These are phyloP conservation scores for Polychaeton citri DNA, from an alignment of 2,329 filamentous ascomycete genomes.

Conservation along the genomic window DNA sequence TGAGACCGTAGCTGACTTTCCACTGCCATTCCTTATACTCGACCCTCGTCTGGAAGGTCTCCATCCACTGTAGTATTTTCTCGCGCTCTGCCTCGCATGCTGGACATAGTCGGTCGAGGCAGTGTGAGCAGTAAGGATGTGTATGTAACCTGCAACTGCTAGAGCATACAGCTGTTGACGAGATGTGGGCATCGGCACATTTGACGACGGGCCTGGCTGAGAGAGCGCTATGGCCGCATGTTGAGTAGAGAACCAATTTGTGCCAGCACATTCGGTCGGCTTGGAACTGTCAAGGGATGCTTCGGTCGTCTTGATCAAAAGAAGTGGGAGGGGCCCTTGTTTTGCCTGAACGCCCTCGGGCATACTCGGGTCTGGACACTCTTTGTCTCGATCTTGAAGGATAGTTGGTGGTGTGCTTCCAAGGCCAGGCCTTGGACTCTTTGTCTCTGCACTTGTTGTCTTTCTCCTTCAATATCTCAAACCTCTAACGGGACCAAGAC, in stretches of 20 bases:
- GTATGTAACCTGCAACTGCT: constrained; percentile 15
- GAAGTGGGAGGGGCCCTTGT: neutral
- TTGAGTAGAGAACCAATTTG: constrained; percentile 27
- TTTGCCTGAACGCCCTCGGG: no score
- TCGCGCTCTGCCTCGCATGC: constrained; percentile 18
- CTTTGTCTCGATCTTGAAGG: no score
- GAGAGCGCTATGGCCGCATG: constrained; percentile 28
- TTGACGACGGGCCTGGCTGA: constrained; percentile 20
- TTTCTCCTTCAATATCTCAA: no score
- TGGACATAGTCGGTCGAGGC: constrained; percentile 21
- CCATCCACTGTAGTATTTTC: constrained; percentile 13
- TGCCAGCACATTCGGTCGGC: constrained; percentile 28
- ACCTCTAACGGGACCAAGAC: no score
- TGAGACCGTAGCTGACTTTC: constrained; percentile 26
- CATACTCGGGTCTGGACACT: no score
- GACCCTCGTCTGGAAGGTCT: constrained; percentile 15
- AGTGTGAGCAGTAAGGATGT: constrained; percentile 24
- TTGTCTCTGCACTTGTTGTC: neutral
- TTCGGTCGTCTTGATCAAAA: neutral
- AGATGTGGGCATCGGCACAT: constrained; percentile 20
- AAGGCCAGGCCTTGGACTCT: neutral
- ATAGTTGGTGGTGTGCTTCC: neutral
- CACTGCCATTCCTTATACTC: constrained; percentile 27
- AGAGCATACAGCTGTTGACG: constrained; percentile 10
- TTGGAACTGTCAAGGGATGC: constrained; percentile 1